Evolutionary conservation across 495 filamentous ascomycete genomes (phyloP), one percentile per base, ranked within the genome.

Genomic region (Thermothielavioides terrestris): DNA sequence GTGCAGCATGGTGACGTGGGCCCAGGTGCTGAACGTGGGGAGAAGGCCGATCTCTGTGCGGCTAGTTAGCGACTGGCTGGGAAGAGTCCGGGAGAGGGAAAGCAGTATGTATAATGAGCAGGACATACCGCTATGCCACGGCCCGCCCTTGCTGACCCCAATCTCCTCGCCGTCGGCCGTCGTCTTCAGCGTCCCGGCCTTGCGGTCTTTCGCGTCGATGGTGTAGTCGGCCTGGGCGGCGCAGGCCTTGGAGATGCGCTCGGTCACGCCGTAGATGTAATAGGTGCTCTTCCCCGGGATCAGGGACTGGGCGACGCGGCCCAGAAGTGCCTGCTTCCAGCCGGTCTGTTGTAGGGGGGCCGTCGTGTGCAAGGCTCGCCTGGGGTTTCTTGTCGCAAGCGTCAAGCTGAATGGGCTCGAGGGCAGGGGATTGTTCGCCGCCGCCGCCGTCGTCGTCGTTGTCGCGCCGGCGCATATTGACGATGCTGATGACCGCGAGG

Each of bases 1-100:
- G 71, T 98, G 89, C 12, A 97, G 77, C 72, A 97, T 89, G 17
- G 89, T 90, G 34, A 97, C 80, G 63, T 96, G 92, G 6, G 94
- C 84, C 94, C 92, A 98, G 40, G 86, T 90, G 50, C 79, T 86
- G 70, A 98, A 98, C 0, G 88, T 98, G 2, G 88, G 85, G 20
- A 70, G 66, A 25, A 95, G 78, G 12, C 75, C 79, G 44, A 74
- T 35, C 21, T 57, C 49, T 57, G 15, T 57, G 28, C 6, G 11
- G 43, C 34, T n/a, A 17, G 35, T 30, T 10, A 4, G 40, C 14
- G 39, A 38, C 2, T 26, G 10, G 35, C 3, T 21, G 5, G 22
- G 21, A 27, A 11, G 1, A 23, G 11, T 0, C 0, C 4, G 14
- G 14, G 30, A 14, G 22, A 6, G 11, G 6, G 31, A 17, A 58